These are phyloP conservation scores for Chaetomium strumarium DNA, from an alignment of 2,329 filamentous ascomycete species.

Conservation along the genomic window DNA sequence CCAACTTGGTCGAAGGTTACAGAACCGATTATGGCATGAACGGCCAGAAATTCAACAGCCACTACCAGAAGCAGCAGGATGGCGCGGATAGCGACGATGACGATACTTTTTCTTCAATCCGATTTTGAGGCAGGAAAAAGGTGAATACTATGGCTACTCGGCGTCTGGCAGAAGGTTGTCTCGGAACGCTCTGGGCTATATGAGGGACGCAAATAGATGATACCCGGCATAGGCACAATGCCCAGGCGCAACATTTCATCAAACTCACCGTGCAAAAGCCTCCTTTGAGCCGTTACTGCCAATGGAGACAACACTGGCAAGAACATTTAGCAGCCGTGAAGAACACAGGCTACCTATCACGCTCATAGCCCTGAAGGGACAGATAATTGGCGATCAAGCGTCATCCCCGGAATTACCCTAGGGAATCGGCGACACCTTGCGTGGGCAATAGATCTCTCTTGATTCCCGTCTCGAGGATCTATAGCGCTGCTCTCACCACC, in stretches of 20 bases:
- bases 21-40: constrained; percentile 34
- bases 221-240: constrained; percentile 12
- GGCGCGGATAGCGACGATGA: constrained; percentile 14
- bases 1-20: constrained; percentile 43
- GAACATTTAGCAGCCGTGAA: neutral
- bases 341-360: neutral
- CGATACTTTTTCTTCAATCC: constrained; percentile 16
- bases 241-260: neutral
- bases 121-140: constrained; percentile 1
- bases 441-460: constrained; percentile 51
- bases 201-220: constrained; percentile 5
- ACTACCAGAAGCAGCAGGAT: constrained; percentile 9
- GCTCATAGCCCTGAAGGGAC: constrained; percentile 6
- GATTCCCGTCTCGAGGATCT: constrained; percentile 41
- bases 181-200: neutral
- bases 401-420: constrained; percentile 56
- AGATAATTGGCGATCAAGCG: constrained; percentile 81
- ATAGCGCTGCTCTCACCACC: constrained; percentile 48
- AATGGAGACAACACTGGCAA: neutral
- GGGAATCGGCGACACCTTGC: constrained; percentile 88
- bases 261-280: constrained; percentile 5
- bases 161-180: neutral
- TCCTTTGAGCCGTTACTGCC: too few species aligned
- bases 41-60: neutral
- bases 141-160: neutral